Evolutionary conservation across 2,329 filamentous ascomycete species (phyloP).

Genomic region (Fusarium goolgardi): DNA sequence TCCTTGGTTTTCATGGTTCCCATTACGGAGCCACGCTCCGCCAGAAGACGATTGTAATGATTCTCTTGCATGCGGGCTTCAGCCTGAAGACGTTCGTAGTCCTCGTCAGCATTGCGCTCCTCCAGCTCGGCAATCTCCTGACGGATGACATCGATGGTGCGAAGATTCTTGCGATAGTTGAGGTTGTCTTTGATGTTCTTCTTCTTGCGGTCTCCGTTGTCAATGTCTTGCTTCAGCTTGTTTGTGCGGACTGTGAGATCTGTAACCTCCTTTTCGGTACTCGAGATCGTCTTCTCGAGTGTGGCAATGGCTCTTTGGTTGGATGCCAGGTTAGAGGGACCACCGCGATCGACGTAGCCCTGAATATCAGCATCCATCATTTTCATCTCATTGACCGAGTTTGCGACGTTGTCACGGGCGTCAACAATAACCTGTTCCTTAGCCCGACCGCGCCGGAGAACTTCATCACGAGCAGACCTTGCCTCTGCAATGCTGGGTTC

Average conservation of each 20-base stretch:
- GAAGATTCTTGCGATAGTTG: constrained; percentile 80
- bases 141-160: constrained; percentile 74
- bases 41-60: constrained; percentile 75
- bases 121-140: constrained; percentile 80
- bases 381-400: constrained; percentile 81
- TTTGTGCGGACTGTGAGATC: constrained; percentile 78
- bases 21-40: constrained; percentile 78
- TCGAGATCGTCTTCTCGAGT: constrained; percentile 73
- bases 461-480: constrained; percentile 80
- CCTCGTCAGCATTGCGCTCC: constrained; percentile 81
- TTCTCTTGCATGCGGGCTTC: constrained; percentile 77
- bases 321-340: constrained; percentile 74
- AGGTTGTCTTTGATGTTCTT: constrained; percentile 91
- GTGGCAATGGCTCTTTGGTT: constrained; percentile 76
- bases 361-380: constrained; percentile 81
- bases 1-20: constrained; percentile 88
- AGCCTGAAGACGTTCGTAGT: constrained; percentile 77
- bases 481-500: constrained; percentile 81
- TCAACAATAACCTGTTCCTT: constrained; percentile 79
- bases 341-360: constrained; percentile 80
- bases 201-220: constrained; percentile 84
- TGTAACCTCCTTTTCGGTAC: constrained; percentile 74
- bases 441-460: constrained; percentile 74
- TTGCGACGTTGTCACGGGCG: constrained; percentile 76
- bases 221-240: constrained; percentile 79